Base-by-base conservation (phyloP, 306 rosid species). In the Cicer cuneatum region DNA sequence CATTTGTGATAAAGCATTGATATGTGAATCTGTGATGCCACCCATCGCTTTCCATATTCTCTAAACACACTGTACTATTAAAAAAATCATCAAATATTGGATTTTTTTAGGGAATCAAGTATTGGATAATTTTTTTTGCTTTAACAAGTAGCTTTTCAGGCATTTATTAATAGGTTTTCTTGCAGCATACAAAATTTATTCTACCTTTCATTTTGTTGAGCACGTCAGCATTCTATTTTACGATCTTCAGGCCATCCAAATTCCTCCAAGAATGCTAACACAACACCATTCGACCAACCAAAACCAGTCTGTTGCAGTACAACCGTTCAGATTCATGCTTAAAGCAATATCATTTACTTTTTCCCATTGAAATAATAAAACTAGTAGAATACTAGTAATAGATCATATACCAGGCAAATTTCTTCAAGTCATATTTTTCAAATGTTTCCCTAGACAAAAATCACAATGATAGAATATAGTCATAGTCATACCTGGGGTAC, bases 221-320 rank as follows among this genome's bases (percentile, higher is more conserved):
- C 49, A 46, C 40, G 74, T 84, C 80, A 80, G 69, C 91, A 85
- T 48, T 81, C 86, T 46, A 91, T 85, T 10, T 57, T 72, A 70
- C 80, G 84, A 84, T 89, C 93, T 77, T 72, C 48, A 40, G 95
- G 97, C 99, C 99, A 94, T 74, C 97, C 97, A 79, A 94, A 92
- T 86, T 94, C 97, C 86, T 91, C 99, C 82, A 91, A 81, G 78
- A 94, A 87, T 54, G 97, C 95, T 83, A 94, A 85, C 41, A 90
- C 94, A 58, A 94, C 93, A 65, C 97, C 97, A 67, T 91, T 94
- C 11, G 97, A 88, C 97, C 96, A 94, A 8, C 97, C 99, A 85
- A 94, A 94, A 74, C 97, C 96, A 83, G 95, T 94, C 99, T 94
- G 87, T 76, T 79, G 74, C 75, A 79, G 63, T 42, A 82, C 64